Conservation (phyloP, 2,329 filamentous ascomycete genomes). For the Penicillium decumbens region DNA sequence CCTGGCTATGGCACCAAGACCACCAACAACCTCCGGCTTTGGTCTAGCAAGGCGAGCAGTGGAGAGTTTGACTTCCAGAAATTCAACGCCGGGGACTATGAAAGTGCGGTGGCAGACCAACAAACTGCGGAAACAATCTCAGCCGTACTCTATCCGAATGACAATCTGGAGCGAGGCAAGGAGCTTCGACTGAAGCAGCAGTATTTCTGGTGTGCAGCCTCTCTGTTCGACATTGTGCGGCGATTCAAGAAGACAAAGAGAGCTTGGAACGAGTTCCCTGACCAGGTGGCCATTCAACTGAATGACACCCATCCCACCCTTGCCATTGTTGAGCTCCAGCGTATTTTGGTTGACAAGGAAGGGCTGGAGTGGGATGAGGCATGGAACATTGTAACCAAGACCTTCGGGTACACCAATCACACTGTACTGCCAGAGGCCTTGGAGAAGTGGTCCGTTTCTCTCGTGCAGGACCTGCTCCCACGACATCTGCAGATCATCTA, state of each 20-base stretch:
- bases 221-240: conserved; percentile 90
- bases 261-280: conserved; percentile 84
- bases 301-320: conserved; percentile 97
- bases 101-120: conserved; percentile 95
- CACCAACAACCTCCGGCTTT: conserved; percentile 93
- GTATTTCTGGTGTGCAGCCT: conserved; percentile 99
- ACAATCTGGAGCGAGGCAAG: conserved; percentile 93
- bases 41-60: conserved; percentile 95
- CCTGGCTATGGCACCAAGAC: conserved; percentile 85
- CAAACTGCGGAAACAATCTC: conserved; percentile 99
- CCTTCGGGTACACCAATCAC: conserved; percentile 97
- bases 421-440: conserved; percentile 94
- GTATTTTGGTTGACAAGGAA: conserved; percentile 84
- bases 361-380: conserved; percentile 89
- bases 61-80: conserved; percentile 99
- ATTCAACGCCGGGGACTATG: conserved; percentile 97
- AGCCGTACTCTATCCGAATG: conserved; percentile 93
- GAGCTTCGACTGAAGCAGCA: conserved; percentile 97
- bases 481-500: conserved; percentile 96
- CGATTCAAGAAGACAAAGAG: conserved; percentile 97
- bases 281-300: conserved; percentile 93
- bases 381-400: conserved; percentile 73
- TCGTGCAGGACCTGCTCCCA: conserved; percentile 87
- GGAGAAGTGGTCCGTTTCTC: conserved; percentile 95
- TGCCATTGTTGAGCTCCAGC: conserved; percentile 91